Evolutionary conservation across 805 yeast genomes (phyloP).

Genomic region (Crinitomyces ghanaensis): DNA sequence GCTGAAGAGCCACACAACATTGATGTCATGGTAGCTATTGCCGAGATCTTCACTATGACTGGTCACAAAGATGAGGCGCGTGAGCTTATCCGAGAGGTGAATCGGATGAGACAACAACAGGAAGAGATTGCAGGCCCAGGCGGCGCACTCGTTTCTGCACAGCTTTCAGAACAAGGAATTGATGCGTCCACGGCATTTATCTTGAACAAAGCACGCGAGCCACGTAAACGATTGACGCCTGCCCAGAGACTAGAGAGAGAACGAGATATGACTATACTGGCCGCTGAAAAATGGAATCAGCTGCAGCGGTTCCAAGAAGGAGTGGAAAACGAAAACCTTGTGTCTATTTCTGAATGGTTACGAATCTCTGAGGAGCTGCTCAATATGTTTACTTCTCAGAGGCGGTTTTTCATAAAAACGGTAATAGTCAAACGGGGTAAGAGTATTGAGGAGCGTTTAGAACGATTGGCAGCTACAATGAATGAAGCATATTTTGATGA

Average conservation of each 20-base stretch:
- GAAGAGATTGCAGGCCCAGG: background rate
- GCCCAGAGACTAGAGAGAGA: conserved; percentile 47
- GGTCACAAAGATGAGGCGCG: conserved; percentile 23
- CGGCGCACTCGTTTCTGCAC: background rate
- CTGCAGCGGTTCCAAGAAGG: conserved; percentile 42
- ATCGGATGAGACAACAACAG: conserved; percentile 12
- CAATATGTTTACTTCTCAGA: conserved; percentile 68
- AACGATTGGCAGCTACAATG: conserved; percentile 12
- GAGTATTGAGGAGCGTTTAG: conserved; percentile 51
- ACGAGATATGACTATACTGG: conserved; percentile 44
- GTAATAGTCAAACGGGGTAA: conserved; percentile 33
- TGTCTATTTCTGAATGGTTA: conserved; percentile 71
- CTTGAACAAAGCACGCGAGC: background rate
- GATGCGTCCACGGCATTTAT: conserved; percentile 1
- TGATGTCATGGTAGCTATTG: conserved; percentile 66
- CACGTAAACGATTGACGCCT: conserved; percentile 12
- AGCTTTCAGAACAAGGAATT: conserved; percentile 3
- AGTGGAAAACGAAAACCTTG: conserved; percentile 38
- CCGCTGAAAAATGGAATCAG: conserved; percentile 43
- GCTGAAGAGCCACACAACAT: conserved; percentile 44
- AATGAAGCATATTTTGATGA: conserved; percentile 24
- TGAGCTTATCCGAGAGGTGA: conserved; percentile 21
- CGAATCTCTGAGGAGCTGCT: conserved; percentile 72
- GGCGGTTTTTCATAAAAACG: conserved; percentile 63
- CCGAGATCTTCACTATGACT: conserved; percentile 56